Percentiles rank a stretch among this genome's conserved stretches.
Conservation (phyloP, 108 stramenopile genomes). For the Cyclotella distinguenda region DNA sequence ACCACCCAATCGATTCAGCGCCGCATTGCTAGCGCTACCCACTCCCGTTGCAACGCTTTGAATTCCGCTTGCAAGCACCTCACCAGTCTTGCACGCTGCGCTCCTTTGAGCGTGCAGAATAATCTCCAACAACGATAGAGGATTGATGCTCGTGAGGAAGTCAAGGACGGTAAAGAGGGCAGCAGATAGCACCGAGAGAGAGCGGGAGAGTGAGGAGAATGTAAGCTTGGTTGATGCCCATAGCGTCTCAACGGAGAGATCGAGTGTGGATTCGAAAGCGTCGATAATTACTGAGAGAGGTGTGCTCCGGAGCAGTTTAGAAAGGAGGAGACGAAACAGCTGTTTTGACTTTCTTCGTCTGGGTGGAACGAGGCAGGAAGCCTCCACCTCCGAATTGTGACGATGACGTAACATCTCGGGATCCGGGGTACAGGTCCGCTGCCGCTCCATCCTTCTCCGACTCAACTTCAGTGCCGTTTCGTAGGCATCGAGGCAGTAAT, state of each 20-base stretch:
- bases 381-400: background rate
- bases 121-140: conserved; percentile 51
- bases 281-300: conserved; percentile 73
- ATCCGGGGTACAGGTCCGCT: background rate
- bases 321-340: conserved; percentile 43
- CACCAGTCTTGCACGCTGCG: conserved; percentile 73
- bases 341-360: conserved; percentile 18
- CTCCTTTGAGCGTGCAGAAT: conserved; percentile 66
- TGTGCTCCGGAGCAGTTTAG: conserved; percentile 51
- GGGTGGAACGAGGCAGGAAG: background rate
- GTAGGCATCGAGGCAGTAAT: conserved; percentile 75
- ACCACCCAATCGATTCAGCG: conserved; percentile 35
- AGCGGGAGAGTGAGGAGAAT: conserved; percentile 20
- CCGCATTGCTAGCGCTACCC: conserved; percentile 74
- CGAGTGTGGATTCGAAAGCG: conserved; percentile 43
- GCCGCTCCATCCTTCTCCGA: conserved; percentile 19
- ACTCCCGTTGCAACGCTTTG: conserved; percentile 87
- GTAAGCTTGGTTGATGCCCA: conserved; percentile 53
- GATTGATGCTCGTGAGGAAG: conserved; percentile 58
- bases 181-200: conserved; percentile 34
- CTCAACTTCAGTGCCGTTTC: conserved; percentile 57
- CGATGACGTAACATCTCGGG: conserved; percentile 9
- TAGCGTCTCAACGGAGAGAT: conserved; percentile 56
- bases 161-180: conserved; percentile 35
- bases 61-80: conserved; percentile 74